A percentile compares a stretch with the other conserved stretches of the same genome.
Evolutionary conservation across 768 basidiomycete species (phyloP).

Genomic region (Termitomyces sp.): DNA sequence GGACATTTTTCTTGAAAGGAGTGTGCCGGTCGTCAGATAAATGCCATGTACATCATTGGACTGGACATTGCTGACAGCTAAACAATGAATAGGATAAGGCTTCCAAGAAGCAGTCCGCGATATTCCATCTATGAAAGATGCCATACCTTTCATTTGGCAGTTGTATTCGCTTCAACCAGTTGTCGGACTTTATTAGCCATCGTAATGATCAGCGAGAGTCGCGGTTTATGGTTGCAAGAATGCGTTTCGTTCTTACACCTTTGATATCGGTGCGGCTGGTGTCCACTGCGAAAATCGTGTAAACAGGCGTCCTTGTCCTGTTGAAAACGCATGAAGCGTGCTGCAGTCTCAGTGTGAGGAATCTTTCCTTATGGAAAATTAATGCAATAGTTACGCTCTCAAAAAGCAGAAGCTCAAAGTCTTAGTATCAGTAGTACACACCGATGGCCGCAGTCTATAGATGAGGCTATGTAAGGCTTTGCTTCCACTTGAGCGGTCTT

Average conservation of each 20-base stretch:
- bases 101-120: slow-evolving; percentile 1
- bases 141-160: slow-evolving; percentile 9
- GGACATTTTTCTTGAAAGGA: no score
- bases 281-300: slow-evolving; percentile 16
- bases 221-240: slow-evolving; percentile 15
- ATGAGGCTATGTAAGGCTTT: no score
- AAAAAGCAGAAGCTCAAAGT: neutral
- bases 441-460: no score
- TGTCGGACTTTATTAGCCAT: slow-evolving; percentile 17
- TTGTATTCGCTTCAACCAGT: slow-evolving; percentile 17
- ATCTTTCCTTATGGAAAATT: no score
- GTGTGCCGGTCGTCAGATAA: neutral
- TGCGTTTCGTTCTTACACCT: slow-evolving; percentile 12
- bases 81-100: neutral
- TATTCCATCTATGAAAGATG: neutral
- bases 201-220: slow-evolving; percentile 14
- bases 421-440: no score
- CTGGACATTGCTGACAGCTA: slow-evolving; percentile 1
- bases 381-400: neutral
- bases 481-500: no score
- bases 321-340: slow-evolving; percentile 14
- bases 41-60: neutral
- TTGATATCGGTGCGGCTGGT: slow-evolving; percentile 14
- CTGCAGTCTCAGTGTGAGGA: no score
- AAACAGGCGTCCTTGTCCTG: slow-evolving; percentile 12